Evolutionary conservation across 164 flowering plant genomes (phyloP), one percentile per base, ranked within the genome.

Genomic region (Dillenia turbinata): DNA sequence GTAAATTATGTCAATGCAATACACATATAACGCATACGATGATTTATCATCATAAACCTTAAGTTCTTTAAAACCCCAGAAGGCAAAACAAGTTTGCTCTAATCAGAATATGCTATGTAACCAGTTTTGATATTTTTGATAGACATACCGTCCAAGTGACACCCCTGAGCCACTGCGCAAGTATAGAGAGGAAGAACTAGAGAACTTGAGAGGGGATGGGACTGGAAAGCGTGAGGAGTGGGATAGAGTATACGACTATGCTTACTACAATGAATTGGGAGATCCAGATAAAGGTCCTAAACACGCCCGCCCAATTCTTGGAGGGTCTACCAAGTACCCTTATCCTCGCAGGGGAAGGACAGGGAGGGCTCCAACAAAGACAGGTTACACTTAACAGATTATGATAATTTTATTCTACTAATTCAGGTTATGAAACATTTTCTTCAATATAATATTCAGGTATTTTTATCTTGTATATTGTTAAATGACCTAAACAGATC

Each of bases 281-380:
- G 65, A 80, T 60, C 97, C 96, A 0, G 92, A 88, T 46, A 79
- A 76, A 57, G 85, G 78, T 47, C 48, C 61, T 0, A 43, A 73
- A 0, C 66, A 70, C 54, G 83, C 62, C 9, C 79, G 96, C 10
- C 97, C 86, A 0, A 69, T 82, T 52, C 85, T 87, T n/a, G 98
- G 98, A 47, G 98, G 98, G 40, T 78, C 97, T 1, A n/a, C 55
- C 0, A 61, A 77, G 17, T 75, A 73, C 56, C 98, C 97, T 19
- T 93, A 93, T 55, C 98, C 97, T 26, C 83, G 96, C 1, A 69
- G 98, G 44, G 86, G 88, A 55, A 78, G 92, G 77, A 90, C 98
- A 0, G 88, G 97, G 8, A 69, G 93, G 24, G 71, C 84, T 59
- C 83, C 83, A 33, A 51, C 83, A 14, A 56, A 71, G 12, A 56